These are phyloP conservation scores for Euphorbia schlechtendalii DNA, from an alignment of 441 rosid species.

Conservation along the genomic window DNA sequence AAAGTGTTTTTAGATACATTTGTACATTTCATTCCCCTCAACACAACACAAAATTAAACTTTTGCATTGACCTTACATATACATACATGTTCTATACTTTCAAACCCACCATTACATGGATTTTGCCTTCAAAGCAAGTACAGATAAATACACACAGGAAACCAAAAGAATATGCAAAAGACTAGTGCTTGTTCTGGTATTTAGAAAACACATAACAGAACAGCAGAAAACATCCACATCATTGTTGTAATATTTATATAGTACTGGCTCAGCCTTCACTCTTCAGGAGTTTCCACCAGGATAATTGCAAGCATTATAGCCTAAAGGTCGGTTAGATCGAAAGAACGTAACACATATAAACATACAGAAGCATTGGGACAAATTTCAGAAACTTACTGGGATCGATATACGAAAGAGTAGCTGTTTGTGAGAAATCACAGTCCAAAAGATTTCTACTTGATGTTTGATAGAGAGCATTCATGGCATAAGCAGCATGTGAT, in stretches of 20 bases:
- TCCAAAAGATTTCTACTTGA: slow-evolving; percentile 29
- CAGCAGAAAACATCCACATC: slow-evolving; percentile 3
- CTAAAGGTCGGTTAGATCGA: slow-evolving; percentile 15
- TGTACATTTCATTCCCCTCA: neutral
- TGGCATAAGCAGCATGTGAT: slow-evolving; percentile 65
- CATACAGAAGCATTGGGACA: neutral
- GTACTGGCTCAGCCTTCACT: neutral
- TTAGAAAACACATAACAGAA: neutral
- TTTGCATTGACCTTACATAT: neutral
- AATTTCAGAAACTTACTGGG: slow-evolving; percentile 45
- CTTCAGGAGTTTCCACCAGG: slow-evolving; percentile 31
- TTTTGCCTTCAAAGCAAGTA: neutral
- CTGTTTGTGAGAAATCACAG: slow-evolving; percentile 66
- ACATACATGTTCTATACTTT: neutral
- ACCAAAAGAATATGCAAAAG: neutral
- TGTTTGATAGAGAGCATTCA: slow-evolving; percentile 59
- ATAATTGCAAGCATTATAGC: slow-evolving; percentile 35
- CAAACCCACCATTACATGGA: slow-evolving; percentile 1
- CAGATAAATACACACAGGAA: neutral
- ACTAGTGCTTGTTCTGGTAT: neutral
- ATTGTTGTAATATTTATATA: neutral
- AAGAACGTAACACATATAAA: neutral
- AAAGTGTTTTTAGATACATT: neutral
- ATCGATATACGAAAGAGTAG: slow-evolving; percentile 40
- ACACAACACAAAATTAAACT: neutral